These are phyloP conservation scores for Polygonum aviculare DNA, from an alignment of 148 eudicot genomes.

Conservation along the genomic window DNA sequence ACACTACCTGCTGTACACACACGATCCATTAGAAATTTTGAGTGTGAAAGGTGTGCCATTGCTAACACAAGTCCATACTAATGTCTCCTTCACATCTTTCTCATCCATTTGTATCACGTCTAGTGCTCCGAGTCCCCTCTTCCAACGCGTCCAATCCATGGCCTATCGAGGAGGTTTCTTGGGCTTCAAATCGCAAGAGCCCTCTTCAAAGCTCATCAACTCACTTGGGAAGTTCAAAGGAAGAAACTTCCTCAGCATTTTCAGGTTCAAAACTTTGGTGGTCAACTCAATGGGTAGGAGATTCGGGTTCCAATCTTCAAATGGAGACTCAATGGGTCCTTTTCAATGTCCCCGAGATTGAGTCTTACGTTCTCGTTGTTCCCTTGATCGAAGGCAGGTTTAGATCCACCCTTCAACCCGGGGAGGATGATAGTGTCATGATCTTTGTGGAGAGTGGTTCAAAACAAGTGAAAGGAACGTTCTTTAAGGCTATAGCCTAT, in stretches of 20 bases:
- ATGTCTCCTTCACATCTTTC: conserved; percentile 36
- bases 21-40: conserved; percentile 23
- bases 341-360: no score
- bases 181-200: conserved; percentile 38
- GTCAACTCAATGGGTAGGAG: conserved; percentile 74
- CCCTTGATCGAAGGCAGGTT: conserved; percentile 35
- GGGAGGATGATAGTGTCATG: conserved; percentile 35
- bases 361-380: no score
- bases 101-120: conserved; percentile 39
- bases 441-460: conserved; percentile 58
- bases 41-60: conserved; percentile 31
- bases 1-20: no score
- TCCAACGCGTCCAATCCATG: conserved; percentile 29
- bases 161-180: conserved; percentile 13
- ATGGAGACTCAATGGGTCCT: no score
- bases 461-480: conserved; percentile 22
- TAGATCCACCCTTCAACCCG: conserved; percentile 51
- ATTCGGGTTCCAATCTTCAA: neutral
- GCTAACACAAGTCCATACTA: conserved; percentile 41
- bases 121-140: conserved; percentile 34
- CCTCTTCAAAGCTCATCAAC: conserved; percentile 32
- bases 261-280: conserved; percentile 72
- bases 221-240: conserved; percentile 43
- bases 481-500: conserved; percentile 47
- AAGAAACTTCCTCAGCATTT: conserved; percentile 52